Evolutionary conservation across 108 stramenopile genomes (phyloP), one percentile per base, ranked within the genome.

Genomic region (Pseudonitzschia multistriata): DNA sequence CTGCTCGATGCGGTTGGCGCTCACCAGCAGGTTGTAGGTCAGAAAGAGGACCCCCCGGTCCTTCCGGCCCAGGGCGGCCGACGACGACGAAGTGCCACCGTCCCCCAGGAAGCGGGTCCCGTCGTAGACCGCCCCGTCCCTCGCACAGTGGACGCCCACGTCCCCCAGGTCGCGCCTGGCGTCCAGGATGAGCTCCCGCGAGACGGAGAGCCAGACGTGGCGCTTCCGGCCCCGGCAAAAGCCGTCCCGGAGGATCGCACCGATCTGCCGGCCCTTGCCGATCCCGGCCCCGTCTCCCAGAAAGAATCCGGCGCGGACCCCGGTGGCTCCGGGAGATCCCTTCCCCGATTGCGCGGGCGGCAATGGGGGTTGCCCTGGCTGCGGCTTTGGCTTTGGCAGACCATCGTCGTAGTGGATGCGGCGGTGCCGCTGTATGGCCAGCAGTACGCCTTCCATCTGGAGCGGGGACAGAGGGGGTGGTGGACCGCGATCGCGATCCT

Each of bases 261-360:
- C 61, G 60, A 87, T 83, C 66, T 87, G 86, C 0, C 88, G 77
- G 49, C 87, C 86, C 65, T 94, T 95, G 30, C 93, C 93, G 29
- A 92, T 85, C 11, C 93, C 93, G 6, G 94, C 90, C 28, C 90
- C 94, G 72, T 95, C 94, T 56, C 92, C 94, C 19, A 95, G 61
- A 80, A 95, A 90, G 68, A 93, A 93, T 15, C 94, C 94, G 11
- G 83, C 72, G 28, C 86, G 77, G 22, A 66, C 42, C 7, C n/a
- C n/a, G n/a, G n/a, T n/a, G n/a, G 42, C 42, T 17, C 42, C 5
- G 42, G 42, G 42, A 45, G 42, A n/a, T n/a, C n/a, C n/a, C 24
- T n/a, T 49, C 48, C 17, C 49, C 67, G n/a, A n/a, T n/a, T n/a
- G n/a, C n/a, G n/a, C n/a, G n/a, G n/a, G n/a, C n/a, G n/a, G n/a